Base-by-base conservation (phyloP, 2,329 filamentous ascomycete genomes). In the Colletotrichum incanum region DNA sequence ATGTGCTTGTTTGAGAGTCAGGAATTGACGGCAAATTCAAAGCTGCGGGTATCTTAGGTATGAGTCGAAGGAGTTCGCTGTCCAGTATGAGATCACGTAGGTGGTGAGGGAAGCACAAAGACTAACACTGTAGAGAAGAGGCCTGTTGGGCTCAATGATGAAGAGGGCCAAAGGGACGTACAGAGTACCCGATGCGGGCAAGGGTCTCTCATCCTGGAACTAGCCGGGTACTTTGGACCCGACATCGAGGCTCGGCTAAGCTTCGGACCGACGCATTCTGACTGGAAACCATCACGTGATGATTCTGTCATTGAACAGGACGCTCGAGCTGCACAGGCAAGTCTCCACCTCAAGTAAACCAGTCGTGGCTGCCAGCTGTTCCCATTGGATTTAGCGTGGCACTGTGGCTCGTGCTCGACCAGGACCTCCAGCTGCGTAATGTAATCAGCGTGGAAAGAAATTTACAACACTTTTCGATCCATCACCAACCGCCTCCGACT, bases 361-460 rank as follows among this genome's bases (percentile, higher is more conserved):
- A 59, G 23, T 64, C 41, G 65, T 72, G 65, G 70, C 66, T 54
- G 45, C 52, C 52, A 64, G 65, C 47, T 70, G 45, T 41, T 20
- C 60, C 52, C 47, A 56, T 69, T 64, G 60, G 55, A 54, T 60
- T 56, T 58, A 61, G 55, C 54, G 66, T 68, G 61, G 50, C 60
- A 59, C 43, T 31, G 60, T 72, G 72, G 72, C 72, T 74, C 65
- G 72, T 74, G 72, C 72, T 67, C 68, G 31, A 43, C 62, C 69
- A 62, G 61, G 45, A 70, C 68, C 50, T 72, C 47, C 58, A 62
- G 43, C 54, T 73, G 67, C 65, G 69, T 72, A 73, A 74, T 73
- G 72, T 68, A 65, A 65, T 66, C 72, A 62, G 70, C 68, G 60
- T 65, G 61, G 72, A 39, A 74, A 75, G 74, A 75, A 75, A 75